Conservation (phyloP, 352 stramenopile genomes). For the Porosira glacialis region DNA sequence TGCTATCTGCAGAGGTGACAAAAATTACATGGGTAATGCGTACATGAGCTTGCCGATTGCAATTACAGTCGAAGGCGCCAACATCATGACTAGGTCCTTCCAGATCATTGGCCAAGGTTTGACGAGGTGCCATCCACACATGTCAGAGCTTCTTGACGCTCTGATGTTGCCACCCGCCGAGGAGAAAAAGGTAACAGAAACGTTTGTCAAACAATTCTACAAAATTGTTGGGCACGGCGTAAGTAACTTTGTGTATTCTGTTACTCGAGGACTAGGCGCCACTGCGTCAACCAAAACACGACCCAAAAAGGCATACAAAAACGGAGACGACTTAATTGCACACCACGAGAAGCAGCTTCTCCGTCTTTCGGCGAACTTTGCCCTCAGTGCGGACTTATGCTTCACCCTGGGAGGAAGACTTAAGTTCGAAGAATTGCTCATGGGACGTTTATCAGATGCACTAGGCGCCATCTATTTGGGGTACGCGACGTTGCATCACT, state of each 20-base stretch:
- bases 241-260: conserved; percentile 87
- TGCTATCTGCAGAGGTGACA: no score
- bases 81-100: no score
- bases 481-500: conserved; percentile 96
- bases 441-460: conserved; percentile 93
- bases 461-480: conserved; percentile 96
- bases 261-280: conserved; percentile 84
- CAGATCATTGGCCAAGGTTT: no score
- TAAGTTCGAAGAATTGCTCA: conserved; percentile 98
- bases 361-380: conserved; percentile 95
- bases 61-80: no score
- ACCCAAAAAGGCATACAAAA: conserved; percentile 86
- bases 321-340: conserved; percentile 80
- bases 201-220: conserved; percentile 88
- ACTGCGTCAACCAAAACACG: conserved; percentile 83
- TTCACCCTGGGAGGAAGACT: conserved; percentile 95
- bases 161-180: no score
- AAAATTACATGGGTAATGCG: no score
- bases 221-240: conserved; percentile 92
- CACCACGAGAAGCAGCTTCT: conserved; percentile 97
- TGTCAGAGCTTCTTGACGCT: no score
- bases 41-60: no score
- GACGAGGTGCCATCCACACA: no score
- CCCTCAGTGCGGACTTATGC: conserved; percentile 90
- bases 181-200: conserved; percentile 69